Evolutionary conservation across 495 filamentous ascomycete species (phyloP).

Genomic region (Penicillium manginii): DNA sequence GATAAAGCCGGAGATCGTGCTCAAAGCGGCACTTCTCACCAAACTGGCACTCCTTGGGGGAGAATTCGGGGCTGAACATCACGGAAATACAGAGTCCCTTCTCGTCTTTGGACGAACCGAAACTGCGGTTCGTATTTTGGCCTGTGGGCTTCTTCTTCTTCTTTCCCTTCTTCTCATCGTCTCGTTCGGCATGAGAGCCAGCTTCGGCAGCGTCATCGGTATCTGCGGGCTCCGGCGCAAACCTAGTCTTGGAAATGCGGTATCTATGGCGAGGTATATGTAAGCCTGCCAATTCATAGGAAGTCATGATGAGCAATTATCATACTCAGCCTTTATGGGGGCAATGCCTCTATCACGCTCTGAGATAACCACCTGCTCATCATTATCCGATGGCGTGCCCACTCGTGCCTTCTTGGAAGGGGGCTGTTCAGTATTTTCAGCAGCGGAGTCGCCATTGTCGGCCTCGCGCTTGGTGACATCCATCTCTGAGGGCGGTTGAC

Average conservation of each 20-base stretch:
- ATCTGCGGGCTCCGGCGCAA: constrained; percentile 24
- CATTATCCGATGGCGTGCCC: constrained; percentile 36
- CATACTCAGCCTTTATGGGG: constrained; percentile 83
- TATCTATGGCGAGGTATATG: constrained; percentile 50
- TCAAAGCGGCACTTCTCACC: constrained; percentile 76
- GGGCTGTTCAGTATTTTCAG: constrained; percentile 42
- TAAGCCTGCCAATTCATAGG: not conserved
- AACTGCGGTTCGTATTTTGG: constrained; percentile 86
- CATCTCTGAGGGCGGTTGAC: constrained; percentile 8
- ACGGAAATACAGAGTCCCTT: constrained; percentile 77
- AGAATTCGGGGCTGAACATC: constrained; percentile 71
- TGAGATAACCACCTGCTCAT: constrained; percentile 34
- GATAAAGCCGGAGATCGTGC: constrained; percentile 83
- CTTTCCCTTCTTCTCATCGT: constrained; percentile 40
- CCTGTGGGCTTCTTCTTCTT: constrained; percentile 73
- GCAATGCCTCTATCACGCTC: constrained; percentile 67
- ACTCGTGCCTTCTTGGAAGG: constrained; percentile 64
- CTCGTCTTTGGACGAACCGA: constrained; percentile 77
- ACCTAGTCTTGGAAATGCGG: constrained; percentile 46
- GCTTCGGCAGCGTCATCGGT: constrained; percentile 74
- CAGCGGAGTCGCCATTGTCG: constrained; percentile 9
- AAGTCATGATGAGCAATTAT: constrained; percentile 8
- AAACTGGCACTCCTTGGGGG: constrained; percentile 69
- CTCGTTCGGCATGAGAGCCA: constrained; percentile 47
- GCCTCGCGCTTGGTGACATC: constrained; percentile 23